Conservation (phyloP, 495 filamentous ascomycete species). For the Elasticomyces elasticus region DNA sequence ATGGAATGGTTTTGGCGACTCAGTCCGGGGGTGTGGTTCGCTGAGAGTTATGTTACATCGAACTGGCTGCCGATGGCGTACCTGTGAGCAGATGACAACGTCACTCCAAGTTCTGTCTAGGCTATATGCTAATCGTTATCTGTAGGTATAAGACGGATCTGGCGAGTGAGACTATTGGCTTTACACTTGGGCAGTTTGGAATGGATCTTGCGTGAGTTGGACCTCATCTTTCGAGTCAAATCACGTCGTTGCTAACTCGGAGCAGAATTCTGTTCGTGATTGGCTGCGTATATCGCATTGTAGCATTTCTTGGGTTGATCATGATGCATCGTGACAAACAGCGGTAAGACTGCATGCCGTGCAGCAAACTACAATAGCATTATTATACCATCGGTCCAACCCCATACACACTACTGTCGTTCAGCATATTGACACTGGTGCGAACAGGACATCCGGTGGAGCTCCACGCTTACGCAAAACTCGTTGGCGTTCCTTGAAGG, state of each 20-base stretch:
- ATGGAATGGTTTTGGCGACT: constrained; percentile 46
- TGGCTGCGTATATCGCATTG: constrained; percentile 20
- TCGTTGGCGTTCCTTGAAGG: not conserved
- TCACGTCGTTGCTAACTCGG: not conserved
- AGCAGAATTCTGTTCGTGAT: constrained; percentile 22
- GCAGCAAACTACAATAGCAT: not conserved
- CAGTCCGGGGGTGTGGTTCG: constrained; percentile 47
- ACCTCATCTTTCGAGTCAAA: not conserved
- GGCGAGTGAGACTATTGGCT: constrained; percentile 33
- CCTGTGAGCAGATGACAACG: too few relatives aligned
- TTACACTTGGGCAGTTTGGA: constrained; percentile 31
- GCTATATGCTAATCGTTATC: too few relatives aligned
- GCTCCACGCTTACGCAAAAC: not conserved
- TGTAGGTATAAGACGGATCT: constrained; percentile 37
- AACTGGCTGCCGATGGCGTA: constrained; percentile 39
- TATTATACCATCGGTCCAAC: not conserved
- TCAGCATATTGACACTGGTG: not conserved
- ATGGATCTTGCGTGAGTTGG: constrained; percentile 31
- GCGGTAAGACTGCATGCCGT: constrained; percentile 13
- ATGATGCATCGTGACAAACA: constrained; percentile 19
- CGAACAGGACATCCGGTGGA: not conserved
- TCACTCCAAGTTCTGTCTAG: too few relatives aligned
- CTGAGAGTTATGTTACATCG: constrained; percentile 45
- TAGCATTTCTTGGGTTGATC: constrained; percentile 17
- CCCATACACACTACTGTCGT: not conserved